Evolutionary conservation across 2,329 filamentous ascomycete genomes (phyloP).

Genomic region (Leptographium radiaticola): DNA sequence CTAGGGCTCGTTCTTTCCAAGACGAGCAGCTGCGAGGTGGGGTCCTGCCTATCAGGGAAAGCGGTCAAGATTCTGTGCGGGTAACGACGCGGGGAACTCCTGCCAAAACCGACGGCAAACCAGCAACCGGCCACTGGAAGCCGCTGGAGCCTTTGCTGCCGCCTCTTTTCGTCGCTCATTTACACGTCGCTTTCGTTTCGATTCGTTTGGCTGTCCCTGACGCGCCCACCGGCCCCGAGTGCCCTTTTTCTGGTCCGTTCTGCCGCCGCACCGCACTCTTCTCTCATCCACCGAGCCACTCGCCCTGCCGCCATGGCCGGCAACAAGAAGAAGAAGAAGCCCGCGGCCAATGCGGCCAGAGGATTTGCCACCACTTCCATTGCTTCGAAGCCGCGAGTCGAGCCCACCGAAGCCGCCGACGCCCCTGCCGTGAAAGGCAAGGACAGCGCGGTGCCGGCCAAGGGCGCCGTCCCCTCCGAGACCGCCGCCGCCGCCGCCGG

Average conservation of each 20-base stretch:
- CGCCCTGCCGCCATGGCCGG: constrained; percentile 45
- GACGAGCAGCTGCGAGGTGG: constrained; percentile 5
- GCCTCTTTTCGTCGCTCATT: background rate
- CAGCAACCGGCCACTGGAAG: background rate
- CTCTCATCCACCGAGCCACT: background rate
- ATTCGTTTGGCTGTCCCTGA: background rate
- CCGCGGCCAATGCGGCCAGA: constrained; percentile 71
- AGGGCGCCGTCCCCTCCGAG: background rate
- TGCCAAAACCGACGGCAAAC: background rate
- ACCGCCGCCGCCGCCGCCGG: constrained; percentile 13
- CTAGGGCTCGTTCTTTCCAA: background rate
- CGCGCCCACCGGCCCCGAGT: no score
- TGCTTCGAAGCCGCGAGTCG: constrained; percentile 65
- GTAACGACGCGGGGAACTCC: constrained; percentile 6
- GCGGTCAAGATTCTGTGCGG: constrained; percentile 14
- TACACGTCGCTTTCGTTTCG: background rate
- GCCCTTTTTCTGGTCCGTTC: background rate
- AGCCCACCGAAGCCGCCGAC: constrained; percentile 28
- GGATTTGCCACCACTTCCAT: constrained; percentile 91
- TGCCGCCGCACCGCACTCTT: background rate
- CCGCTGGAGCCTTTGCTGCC: no score
- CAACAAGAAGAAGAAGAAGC: constrained; percentile 86
- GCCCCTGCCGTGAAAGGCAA: constrained; percentile 6
- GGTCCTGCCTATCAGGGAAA: constrained; percentile 10
- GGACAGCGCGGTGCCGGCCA: constrained; percentile 2